phyloP scores from a whole-genome alignment of 2,329 filamentous ascomycete genomes.

The Pyricularia sp. region DNA sequence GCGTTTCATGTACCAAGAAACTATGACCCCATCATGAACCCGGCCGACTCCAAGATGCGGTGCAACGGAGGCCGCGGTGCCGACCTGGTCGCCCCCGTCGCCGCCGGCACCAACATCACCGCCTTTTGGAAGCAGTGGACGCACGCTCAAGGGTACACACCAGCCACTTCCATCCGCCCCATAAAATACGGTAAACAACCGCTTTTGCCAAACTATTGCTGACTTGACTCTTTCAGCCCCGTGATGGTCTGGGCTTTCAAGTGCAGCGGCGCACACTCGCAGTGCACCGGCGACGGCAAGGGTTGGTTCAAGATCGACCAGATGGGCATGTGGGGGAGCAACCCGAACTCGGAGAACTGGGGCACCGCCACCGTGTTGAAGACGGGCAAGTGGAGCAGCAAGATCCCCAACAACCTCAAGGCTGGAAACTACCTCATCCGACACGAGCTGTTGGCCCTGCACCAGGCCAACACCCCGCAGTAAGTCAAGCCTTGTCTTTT shows the following conservation, averaged over 20 bases:
- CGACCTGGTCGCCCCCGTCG: slow-evolving; percentile 30
- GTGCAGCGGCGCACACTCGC: slow-evolving; percentile 35
- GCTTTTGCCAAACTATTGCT: too few species aligned
- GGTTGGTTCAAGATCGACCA: slow-evolving; percentile 53
- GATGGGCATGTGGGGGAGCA: slow-evolving; percentile 24
- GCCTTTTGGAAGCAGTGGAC: slow-evolving; percentile 49
- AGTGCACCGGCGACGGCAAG: slow-evolving; percentile 40
- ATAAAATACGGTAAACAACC: too few species aligned
- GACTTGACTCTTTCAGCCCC: slow-evolving; percentile 21
- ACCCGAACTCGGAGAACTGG: slow-evolving; percentile 24
- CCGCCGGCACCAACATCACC: slow-evolving; percentile 36
- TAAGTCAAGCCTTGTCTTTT: neutral
- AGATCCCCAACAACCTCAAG: slow-evolving; percentile 36
- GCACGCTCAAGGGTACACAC: slow-evolving; percentile 32
- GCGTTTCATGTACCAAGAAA: too few species aligned
- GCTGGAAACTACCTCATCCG: slow-evolving; percentile 47
- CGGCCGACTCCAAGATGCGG: slow-evolving; percentile 38
- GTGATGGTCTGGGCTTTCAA: slow-evolving; percentile 50
- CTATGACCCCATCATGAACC: slow-evolving; percentile 43
- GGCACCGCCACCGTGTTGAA: slow-evolving; percentile 34
- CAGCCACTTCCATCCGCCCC: too few species aligned
- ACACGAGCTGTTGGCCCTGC: slow-evolving; percentile 46
- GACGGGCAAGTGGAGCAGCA: slow-evolving; percentile 36
- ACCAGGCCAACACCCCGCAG: slow-evolving; percentile 40
- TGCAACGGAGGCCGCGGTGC: slow-evolving; percentile 46